Base-by-base conservation (phyloP, 139 green algal species). In the Asterochloris erici region DNA sequence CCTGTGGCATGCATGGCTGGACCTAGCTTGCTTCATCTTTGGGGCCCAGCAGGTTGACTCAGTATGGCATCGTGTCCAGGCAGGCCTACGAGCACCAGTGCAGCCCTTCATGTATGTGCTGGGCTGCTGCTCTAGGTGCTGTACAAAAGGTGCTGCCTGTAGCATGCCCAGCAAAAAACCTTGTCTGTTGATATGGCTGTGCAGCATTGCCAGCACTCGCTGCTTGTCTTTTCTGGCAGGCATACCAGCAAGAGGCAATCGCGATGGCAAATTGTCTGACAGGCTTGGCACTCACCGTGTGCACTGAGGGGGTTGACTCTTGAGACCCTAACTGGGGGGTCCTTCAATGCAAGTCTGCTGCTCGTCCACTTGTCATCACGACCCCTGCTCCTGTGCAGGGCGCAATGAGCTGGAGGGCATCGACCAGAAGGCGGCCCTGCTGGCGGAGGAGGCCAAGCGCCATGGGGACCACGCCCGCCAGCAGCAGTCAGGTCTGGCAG, bases 401-500 rank as follows among this genome's bases (percentile, higher is more conserved):
- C 76, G 76, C 47, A 62, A n/a, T 69, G 76, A 62, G 15, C 24
- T 80, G 15, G 23, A 60, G 47, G 76, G 76, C 24, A 62, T 62
- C 27, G 76, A 80, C 24, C 60, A 80, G 12, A 38, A 16, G 12
- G 60, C 38, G 16, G 76, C 76, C 15, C 47, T 61, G 60, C 23
- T 80, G 11, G 68, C 24, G 21, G 60, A 80, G 23, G 76, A 80
- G 60, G 76, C 76, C 13, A 62, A 80, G 60, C 76, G 60, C 23
- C 60, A 61, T 80, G 76, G 60, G 68, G 76, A 80, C 38, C 60
- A 61, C 54, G 68, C 60, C 21, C 68, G 60, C 23, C 76, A 62
- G 14, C 60, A 70, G 54, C 76, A 80, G 76, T 24, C 76, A n/a
- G 68, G 60, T 70, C 76, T 70, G 29, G 76, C 68, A 69, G 68